A percentile compares a stretch with the other conserved stretches of the same genome.
Conservation (phyloP, 148 eudicot species). For the Vaccinium darrowii region DNA sequence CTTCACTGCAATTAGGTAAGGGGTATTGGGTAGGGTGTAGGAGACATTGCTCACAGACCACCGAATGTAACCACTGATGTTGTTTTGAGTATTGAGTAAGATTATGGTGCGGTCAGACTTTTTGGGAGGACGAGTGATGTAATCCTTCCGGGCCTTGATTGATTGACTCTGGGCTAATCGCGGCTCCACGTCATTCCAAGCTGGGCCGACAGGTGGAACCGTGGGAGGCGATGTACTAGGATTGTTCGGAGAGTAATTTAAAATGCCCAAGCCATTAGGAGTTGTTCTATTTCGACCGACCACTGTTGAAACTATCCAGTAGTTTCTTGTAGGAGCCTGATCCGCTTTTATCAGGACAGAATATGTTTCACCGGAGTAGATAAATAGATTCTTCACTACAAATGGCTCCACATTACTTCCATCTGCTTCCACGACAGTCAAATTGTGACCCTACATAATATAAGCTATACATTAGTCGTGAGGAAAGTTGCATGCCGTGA, state of each 20-base stretch:
- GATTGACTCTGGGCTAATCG: constrained; percentile 52
- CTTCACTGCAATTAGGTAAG: constrained; percentile 65
- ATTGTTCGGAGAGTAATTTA: constrained; percentile 69
- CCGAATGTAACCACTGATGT: constrained; percentile 29
- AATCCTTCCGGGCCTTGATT: constrained; percentile 47
- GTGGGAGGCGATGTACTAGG: constrained; percentile 48
- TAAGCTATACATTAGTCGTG: neutral
- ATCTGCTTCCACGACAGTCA: constrained; percentile 88
- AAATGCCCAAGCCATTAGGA: constrained; percentile 60
- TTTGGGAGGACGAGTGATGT: constrained; percentile 48
- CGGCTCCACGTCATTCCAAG: constrained; percentile 46
- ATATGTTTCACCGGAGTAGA: constrained; percentile 90
- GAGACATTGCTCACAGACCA: constrained; percentile 71
- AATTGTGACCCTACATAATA: constrained; percentile 59
- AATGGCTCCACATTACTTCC: constrained; percentile 80
- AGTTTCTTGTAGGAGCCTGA: constrained; percentile 67
- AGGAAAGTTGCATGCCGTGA: constrained; percentile 33
- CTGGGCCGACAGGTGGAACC: constrained; percentile 53
- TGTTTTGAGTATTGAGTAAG: constrained; percentile 76
- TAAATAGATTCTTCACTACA: constrained; percentile 59
- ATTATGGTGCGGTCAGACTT: constrained; percentile 50
- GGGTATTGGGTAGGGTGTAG: constrained; percentile 65
- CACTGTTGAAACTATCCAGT: constrained; percentile 57
- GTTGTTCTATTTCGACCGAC: constrained; percentile 57
- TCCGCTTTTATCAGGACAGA: constrained; percentile 71